Conservation (phyloP, 2,329 filamentous ascomycete species). For the Pleomassaria siparia region DNA sequence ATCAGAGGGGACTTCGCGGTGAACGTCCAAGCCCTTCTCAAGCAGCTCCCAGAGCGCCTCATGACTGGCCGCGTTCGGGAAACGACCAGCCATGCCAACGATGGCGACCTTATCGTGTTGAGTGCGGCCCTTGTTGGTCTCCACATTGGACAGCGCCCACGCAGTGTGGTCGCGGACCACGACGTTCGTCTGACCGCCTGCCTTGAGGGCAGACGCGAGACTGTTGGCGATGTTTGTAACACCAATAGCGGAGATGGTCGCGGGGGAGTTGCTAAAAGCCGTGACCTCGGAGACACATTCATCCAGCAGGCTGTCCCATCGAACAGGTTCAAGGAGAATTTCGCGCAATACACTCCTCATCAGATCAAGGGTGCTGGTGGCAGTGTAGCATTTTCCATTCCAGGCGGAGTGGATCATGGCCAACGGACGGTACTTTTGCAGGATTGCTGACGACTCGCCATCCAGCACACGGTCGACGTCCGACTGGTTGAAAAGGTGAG, state of each 20-base stretch:
- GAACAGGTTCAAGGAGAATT: conserved; percentile 50
- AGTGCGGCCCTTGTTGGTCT: conserved; percentile 45
- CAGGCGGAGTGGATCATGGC: conserved; percentile 51
- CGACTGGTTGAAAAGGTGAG: conserved; percentile 54
- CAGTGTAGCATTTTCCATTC: conserved; percentile 49
- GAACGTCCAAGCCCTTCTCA: conserved; percentile 73
- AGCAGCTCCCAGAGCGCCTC: conserved; percentile 76
- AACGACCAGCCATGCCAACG: conserved; percentile 78
- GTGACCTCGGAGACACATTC: conserved; percentile 52
- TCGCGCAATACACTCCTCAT: conserved; percentile 47
- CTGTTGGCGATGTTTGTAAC: conserved; percentile 58
- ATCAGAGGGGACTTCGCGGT: conserved; percentile 66
- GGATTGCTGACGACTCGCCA: conserved; percentile 41
- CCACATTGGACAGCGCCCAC: conserved; percentile 42
- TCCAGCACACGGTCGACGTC: conserved; percentile 56
- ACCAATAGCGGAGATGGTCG: conserved; percentile 53
- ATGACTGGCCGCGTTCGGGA: conserved; percentile 70
- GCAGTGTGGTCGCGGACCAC: conserved; percentile 48
- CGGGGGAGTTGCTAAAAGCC: conserved; percentile 41
- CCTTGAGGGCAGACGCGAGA: conserved; percentile 56
- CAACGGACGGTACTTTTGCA: conserved; percentile 46
- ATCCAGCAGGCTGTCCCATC: conserved; percentile 53
- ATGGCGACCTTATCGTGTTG: conserved; percentile 76
- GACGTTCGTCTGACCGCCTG: conserved; percentile 50
- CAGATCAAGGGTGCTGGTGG: conserved; percentile 50